These are phyloP conservation scores for Leccinum obscurum DNA, from an alignment of 768 basidiomycete species.

Conservation along the genomic window DNA sequence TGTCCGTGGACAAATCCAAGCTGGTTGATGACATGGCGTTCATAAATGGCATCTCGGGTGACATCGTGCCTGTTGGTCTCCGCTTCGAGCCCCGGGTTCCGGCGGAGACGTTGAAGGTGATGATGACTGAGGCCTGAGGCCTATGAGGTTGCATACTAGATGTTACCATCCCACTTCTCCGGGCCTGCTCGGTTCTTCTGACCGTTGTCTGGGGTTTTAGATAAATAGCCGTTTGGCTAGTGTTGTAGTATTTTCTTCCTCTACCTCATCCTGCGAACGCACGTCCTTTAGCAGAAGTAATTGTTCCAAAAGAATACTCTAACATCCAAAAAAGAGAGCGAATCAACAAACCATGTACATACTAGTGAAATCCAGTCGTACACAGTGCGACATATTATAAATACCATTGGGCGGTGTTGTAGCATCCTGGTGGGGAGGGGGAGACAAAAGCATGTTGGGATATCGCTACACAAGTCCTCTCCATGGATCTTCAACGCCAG, in stretches of 20 bases:
- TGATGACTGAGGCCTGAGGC: conserved; percentile 1
- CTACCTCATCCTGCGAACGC: not conserved
- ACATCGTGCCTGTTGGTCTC: conserved; percentile 49
- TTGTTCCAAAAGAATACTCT: not conserved
- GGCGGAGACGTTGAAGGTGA: conserved; percentile 6
- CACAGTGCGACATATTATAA: not conserved
- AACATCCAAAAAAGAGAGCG: not conserved
- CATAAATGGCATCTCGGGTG: conserved; percentile 23
- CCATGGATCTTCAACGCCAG: not conserved
- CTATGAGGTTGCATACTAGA: not conserved
- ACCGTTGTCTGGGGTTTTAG: not conserved
- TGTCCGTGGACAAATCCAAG: conserved; percentile 44
- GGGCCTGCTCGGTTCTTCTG: not conserved
- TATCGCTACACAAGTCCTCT: not conserved
- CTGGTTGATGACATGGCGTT: conserved; percentile 61
- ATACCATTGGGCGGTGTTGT: not conserved
- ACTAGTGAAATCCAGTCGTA: not conserved
- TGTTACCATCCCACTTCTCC: not conserved
- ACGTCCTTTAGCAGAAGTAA: not conserved
- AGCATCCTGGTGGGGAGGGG: not conserved
- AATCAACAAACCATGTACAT: not conserved
- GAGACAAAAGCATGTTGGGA: not conserved
- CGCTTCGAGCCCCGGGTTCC: conserved; percentile 47
- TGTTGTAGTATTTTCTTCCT: not conserved
- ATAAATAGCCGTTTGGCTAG: not conserved